Evolutionary conservation across 1,139 yeast species (phyloP).

Genomic region (Nakaseomyces glabratus): DNA sequence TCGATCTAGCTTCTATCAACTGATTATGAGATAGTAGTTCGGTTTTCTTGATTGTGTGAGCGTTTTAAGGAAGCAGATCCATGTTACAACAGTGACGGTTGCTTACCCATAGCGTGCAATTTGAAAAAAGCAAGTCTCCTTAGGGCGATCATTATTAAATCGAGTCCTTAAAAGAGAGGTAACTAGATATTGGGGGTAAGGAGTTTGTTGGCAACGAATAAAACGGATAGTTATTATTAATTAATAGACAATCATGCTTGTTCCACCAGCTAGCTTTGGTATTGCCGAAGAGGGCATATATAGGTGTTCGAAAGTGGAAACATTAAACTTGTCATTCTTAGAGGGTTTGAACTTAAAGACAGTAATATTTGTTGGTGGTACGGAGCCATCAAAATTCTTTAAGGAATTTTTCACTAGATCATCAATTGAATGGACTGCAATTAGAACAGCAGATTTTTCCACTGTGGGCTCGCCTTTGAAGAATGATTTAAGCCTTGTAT

Average conservation of each 20-base stretch:
- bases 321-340: conserved; percentile 30
- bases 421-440: conserved; percentile 27
- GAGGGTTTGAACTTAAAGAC: conserved; percentile 54
- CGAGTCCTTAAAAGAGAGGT: too few relatives aligned
- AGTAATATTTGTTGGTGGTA: conserved; percentile 58
- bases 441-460: conserved; percentile 25
- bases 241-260: conserved; percentile 59
- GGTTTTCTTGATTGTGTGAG: too few relatives aligned
- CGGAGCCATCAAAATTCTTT: conserved; percentile 50
- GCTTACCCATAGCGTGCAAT: too few relatives aligned
- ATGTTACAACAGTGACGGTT: too few relatives aligned
- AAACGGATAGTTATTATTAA: too few relatives aligned
- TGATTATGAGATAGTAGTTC: too few relatives aligned
- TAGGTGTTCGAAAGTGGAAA: conserved; percentile 27
- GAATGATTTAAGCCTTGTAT: conserved; percentile 7
- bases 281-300: conserved; percentile 65
- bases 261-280: conserved; percentile 74
- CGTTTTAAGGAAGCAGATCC: too few relatives aligned
- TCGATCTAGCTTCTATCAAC: too few relatives aligned
- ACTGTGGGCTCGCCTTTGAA: conserved; percentile 17
- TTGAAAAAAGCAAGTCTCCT: too few relatives aligned
- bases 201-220: too few relatives aligned
- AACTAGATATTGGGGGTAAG: too few relatives aligned
- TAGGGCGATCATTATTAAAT: too few relatives aligned
- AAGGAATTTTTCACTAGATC: conserved; percentile 29